Conservation (phyloP, 2,329 filamentous ascomycete species). For the Paecilomyces niveus region DNA sequence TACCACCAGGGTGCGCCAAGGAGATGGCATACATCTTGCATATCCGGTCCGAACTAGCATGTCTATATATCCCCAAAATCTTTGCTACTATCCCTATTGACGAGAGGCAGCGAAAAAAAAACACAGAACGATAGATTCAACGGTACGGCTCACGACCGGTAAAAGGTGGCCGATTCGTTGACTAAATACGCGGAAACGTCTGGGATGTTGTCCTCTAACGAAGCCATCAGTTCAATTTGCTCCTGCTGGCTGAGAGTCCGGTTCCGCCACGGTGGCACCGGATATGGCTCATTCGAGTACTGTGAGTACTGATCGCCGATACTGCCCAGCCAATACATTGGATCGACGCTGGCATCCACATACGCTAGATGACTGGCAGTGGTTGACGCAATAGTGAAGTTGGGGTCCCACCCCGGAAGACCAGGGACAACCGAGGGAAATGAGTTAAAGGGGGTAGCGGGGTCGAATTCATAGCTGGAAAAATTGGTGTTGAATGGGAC, state of each 20-base stretch:
- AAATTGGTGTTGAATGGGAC: constrained; percentile 13
- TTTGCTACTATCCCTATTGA: neutral
- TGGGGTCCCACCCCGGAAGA: constrained; percentile 35
- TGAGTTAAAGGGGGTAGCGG: constrained; percentile 30
- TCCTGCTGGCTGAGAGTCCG: constrained; percentile 70
- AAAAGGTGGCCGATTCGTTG: constrained; percentile 35
- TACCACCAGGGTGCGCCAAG: neutral
- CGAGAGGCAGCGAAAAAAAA: neutral
- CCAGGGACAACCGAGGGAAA: constrained; percentile 35
- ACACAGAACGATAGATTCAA: neutral
- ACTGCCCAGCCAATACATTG: constrained; percentile 34
- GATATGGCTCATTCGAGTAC: constrained; percentile 40
- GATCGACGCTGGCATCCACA: constrained; percentile 26
- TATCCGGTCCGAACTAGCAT: neutral
- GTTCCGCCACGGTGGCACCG: constrained; percentile 47
- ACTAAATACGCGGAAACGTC: constrained; percentile 35
- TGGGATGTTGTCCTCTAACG: constrained; percentile 56
- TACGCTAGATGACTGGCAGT: constrained; percentile 28
- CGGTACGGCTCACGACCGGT: constrained; percentile 21
- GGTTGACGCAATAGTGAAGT: constrained; percentile 31
- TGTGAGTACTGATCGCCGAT: constrained; percentile 42
- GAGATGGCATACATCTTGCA: neutral
- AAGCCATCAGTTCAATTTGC: constrained; percentile 74
- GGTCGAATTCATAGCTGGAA: constrained; percentile 25
- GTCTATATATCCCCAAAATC: neutral